phyloP scores from a whole-genome alignment of 257 asterid species.

The Solanum tarijense region DNA sequence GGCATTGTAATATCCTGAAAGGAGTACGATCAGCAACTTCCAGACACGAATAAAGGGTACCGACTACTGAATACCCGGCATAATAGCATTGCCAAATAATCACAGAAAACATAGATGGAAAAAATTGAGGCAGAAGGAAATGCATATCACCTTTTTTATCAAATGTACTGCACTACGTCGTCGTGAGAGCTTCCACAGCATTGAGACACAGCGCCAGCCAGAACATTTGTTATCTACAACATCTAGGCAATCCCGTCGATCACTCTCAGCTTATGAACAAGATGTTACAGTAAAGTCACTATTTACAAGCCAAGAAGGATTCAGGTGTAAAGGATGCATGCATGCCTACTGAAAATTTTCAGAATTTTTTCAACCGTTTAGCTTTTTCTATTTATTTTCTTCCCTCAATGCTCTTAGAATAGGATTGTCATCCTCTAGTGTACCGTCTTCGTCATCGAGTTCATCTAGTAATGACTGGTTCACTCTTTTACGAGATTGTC shows the following conservation, averaged over 20 bases:
- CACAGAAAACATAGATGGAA: not conserved
- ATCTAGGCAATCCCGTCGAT: not conserved
- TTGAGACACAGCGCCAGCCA: not conserved
- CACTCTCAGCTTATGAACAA: not conserved
- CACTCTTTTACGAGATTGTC: conserved; percentile 78
- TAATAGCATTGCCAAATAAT: not conserved
- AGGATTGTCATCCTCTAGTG: conserved; percentile 25
- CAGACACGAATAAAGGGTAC: not conserved
- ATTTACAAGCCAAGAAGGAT: not conserved
- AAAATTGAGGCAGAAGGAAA: not conserved
- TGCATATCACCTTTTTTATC: not conserved
- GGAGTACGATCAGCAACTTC: not conserved
- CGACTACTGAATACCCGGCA: not conserved
- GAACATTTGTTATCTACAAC: not conserved
- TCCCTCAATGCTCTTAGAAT: conserved; percentile 28
- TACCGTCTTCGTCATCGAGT: conserved; percentile 43
- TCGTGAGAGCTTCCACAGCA: not conserved
- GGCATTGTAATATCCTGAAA: not conserved
- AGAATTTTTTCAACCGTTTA: not conserved
- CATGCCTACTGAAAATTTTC: not conserved
- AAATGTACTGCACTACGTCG: not conserved
- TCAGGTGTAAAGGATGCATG: not conserved
- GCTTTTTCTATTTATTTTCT: conserved; percentile 10
- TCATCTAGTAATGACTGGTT: conserved; percentile 79
- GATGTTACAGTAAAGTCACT: not conserved